Evolutionary conservation across 2,329 filamentous ascomycete genomes (phyloP).

Genomic region (Claviceps maximensis): DNA sequence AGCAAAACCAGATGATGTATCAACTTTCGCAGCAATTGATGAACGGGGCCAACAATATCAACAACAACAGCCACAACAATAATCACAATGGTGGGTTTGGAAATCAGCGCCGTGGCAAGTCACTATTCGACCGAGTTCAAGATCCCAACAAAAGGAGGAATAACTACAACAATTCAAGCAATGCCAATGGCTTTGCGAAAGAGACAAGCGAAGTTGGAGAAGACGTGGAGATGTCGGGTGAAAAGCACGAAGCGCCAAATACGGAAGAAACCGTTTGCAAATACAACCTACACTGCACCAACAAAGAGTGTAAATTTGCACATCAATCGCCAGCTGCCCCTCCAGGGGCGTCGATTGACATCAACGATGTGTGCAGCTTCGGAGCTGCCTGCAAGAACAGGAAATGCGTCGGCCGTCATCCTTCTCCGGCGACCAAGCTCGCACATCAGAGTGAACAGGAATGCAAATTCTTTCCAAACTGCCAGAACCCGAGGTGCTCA

Average conservation of each 20-base stretch:
- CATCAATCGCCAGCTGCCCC: constrained; percentile 89
- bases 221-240: constrained; percentile 50
- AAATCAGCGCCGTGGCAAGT: constrained; percentile 34
- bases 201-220: constrained; percentile 30
- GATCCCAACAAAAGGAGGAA: constrained; percentile 30
- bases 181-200: constrained; percentile 19
- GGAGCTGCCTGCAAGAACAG: constrained; percentile 90
- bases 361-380: constrained; percentile 68
- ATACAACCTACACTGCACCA: constrained; percentile 79
- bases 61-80: constrained; percentile 16
- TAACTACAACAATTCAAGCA: constrained; percentile 26
- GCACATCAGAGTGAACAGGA: constrained; percentile 73
- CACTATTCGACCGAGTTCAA: constrained; percentile 65
- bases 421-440: constrained; percentile 70
- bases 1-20: constrained; percentile 77
- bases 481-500: constrained; percentile 72
- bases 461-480: constrained; percentile 86
- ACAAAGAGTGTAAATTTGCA: constrained; percentile 80
- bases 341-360: constrained; percentile 62
- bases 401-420: constrained; percentile 86
- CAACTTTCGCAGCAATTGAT: constrained; percentile 54
- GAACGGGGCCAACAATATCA: constrained; percentile 32
- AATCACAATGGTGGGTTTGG: constrained; percentile 14
- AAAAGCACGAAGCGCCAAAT: constrained; percentile 39
- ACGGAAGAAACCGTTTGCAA: constrained; percentile 66